Conservation (phyloP, 345 rosid species). For the Acer campestre region DNA sequence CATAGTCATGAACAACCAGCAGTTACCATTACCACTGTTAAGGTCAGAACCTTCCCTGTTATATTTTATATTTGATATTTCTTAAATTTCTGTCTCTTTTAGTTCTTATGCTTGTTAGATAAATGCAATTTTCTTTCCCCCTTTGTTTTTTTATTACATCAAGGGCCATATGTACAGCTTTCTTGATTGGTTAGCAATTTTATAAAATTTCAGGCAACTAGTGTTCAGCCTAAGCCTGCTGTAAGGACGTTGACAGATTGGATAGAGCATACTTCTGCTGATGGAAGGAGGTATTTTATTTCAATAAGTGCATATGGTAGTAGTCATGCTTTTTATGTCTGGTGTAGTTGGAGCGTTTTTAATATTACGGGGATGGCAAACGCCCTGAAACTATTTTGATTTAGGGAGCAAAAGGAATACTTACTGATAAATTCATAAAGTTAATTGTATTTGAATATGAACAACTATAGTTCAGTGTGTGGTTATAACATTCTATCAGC, state of each 20-base stretch:
- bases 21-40: conserved; percentile 31
- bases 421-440: neutral
- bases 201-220: conserved; percentile 40
- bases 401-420: neutral
- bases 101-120: neutral
- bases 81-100: neutral
- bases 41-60: conserved; percentile 37
- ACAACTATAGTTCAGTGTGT: neutral
- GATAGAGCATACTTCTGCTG: conserved; percentile 82
- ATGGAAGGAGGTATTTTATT: conserved; percentile 73
- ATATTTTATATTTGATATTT: neutral
- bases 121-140: neutral
- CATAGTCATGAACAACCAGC: conserved; percentile 51
- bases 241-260: conserved; percentile 61
- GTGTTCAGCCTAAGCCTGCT: conserved; percentile 41
- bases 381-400: neutral
- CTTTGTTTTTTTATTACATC: conserved; percentile 2
- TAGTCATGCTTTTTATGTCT: neutral
- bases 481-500: neutral
- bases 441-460: neutral
- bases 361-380: neutral
- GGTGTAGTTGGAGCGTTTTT: conserved; percentile 12
- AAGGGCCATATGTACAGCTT: conserved; percentile 3
- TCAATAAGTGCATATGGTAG: conserved; percentile 1
- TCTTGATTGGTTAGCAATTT: conserved; percentile 9